Percentiles rank a stretch among this genome's conserved stretches.
Evolutionary conservation across 1,139 yeast genomes (phyloP).

Genomic region (Candida smagusa): DNA sequence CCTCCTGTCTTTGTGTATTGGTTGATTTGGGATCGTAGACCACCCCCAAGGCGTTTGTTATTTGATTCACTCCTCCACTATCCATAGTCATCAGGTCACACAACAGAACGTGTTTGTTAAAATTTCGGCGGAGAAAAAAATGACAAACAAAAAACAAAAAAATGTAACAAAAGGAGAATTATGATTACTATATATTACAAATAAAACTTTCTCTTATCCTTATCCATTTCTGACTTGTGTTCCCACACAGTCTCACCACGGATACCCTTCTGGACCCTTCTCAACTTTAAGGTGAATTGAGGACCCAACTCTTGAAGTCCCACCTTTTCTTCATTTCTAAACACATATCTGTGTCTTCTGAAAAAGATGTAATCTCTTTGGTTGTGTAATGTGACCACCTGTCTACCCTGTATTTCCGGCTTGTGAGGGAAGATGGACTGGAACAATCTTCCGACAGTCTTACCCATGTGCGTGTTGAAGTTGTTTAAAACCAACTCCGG

Average conservation of each 20-base stretch:
- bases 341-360: slow-evolving; percentile 90
- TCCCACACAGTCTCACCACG: slow-evolving; percentile 95
- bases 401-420: slow-evolving; percentile 94
- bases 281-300: slow-evolving; percentile 83
- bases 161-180: not conserved
- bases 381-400: slow-evolving; percentile 91
- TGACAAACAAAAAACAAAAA: not conserved
- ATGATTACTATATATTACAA: slow-evolving; percentile 33
- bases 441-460: slow-evolving; percentile 86
- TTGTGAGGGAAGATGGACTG: slow-evolving; percentile 88
- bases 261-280: slow-evolving; percentile 88
- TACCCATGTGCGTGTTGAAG: slow-evolving; percentile 88
- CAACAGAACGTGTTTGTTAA: slow-evolving; percentile 1
- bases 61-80: slow-evolving; percentile 61
- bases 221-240: slow-evolving; percentile 93
- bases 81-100: slow-evolving; percentile 49
- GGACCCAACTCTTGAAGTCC: slow-evolving; percentile 97
- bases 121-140: slow-evolving; percentile 1
- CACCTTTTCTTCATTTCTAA: slow-evolving; percentile 84
- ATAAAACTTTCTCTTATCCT: slow-evolving; percentile 89
- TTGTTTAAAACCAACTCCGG: slow-evolving; percentile 92
- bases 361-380: slow-evolving; percentile 94
- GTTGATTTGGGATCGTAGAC: slow-evolving; percentile 73
- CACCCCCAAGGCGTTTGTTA: slow-evolving; percentile 71
- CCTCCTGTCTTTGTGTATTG: slow-evolving; percentile 62